phyloP scores from a whole-genome alignment of 2,329 filamentous ascomycete species.

The Fusarium sarcochroum region DNA sequence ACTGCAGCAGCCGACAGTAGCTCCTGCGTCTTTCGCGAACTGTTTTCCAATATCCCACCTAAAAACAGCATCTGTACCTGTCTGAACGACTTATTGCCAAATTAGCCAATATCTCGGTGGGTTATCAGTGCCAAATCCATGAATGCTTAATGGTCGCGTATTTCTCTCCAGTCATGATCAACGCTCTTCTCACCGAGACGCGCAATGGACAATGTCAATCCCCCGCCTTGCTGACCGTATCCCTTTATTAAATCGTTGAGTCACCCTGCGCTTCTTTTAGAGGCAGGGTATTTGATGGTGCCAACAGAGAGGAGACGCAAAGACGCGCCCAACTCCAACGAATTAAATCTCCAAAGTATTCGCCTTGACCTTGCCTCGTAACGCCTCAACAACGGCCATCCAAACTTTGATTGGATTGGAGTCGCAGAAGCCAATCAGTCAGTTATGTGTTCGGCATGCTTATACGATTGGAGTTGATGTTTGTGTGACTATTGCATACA shows the following conservation, averaged over 20 bases:
- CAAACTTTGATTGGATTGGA: conserved; percentile 34
- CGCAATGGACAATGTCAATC: conserved; percentile 14
- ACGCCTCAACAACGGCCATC: conserved; percentile 39
- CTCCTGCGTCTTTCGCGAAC: conserved; percentile 38
- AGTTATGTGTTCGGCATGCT: conserved; percentile 32
- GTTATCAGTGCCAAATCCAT: conserved; percentile 5
- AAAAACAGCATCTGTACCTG: conserved; percentile 24
- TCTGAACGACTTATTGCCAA: conserved; percentile 4
- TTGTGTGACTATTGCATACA: conserved; percentile 36
- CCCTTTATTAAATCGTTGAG: conserved; percentile 35
- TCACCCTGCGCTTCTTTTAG: conserved; percentile 17
- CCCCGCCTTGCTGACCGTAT: conserved; percentile 27
- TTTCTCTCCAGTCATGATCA: conserved; percentile 11
- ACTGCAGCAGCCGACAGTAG: conserved; percentile 47
- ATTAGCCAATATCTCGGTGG: conserved; percentile 30
- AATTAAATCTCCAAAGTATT: conserved; percentile 28
- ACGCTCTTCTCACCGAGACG: conserved; percentile 2
- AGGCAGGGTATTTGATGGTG: conserved; percentile 37
- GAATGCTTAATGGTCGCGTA: conserved; percentile 5
- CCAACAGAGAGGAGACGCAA: conserved; percentile 32
- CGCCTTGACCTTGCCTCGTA: conserved; percentile 33
- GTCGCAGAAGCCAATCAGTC: conserved; percentile 32
- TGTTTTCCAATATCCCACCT: conserved; percentile 20
- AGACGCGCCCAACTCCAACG: conserved; percentile 27
- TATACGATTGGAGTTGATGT: conserved; percentile 38